These are phyloP conservation scores for Cyberlindnera xishuangbannaensis DNA, from an alignment of 805 yeast genomes.

Conservation along the genomic window DNA sequence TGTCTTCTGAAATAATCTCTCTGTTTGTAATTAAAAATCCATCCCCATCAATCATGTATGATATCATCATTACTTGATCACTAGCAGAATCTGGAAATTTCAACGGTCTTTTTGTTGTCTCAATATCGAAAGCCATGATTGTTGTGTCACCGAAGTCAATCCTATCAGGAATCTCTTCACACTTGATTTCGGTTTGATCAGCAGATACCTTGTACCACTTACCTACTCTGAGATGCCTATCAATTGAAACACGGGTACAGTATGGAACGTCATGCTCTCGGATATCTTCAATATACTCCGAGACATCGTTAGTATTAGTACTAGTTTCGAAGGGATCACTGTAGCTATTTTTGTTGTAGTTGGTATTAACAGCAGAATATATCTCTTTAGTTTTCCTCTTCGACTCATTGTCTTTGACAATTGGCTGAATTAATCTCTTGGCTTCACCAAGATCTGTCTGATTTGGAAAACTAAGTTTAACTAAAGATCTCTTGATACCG, in stretches of 20 bases:
- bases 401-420: slow-evolving; percentile 60
- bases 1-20: slow-evolving; percentile 90
- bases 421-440: slow-evolving; percentile 61
- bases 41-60: slow-evolving; percentile 98
- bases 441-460: slow-evolving; percentile 70
- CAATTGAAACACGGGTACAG: slow-evolving; percentile 94
- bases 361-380: slow-evolving; percentile 47
- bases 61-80: slow-evolving; percentile 97
- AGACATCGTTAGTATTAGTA: slow-evolving; percentile 39
- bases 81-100: slow-evolving; percentile 90
- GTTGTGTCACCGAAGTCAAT: slow-evolving; percentile 97
- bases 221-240: slow-evolving; percentile 80
- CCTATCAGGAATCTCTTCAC: slow-evolving; percentile 61
- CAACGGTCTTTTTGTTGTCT: slow-evolving; percentile 92
- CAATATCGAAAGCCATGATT: slow-evolving; percentile 93
- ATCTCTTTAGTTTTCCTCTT: slow-evolving; percentile 60
- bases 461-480: slow-evolving; percentile 71
- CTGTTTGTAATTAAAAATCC: slow-evolving; percentile 92
- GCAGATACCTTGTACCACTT: slow-evolving; percentile 89
- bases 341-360: slow-evolving; percentile 23
- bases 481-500: slow-evolving; percentile 60
- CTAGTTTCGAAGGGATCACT: slow-evolving; percentile 17
- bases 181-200: slow-evolving; percentile 44
- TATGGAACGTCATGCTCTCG: slow-evolving; percentile 96
- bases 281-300: slow-evolving; percentile 67